Base-by-base conservation (phyloP, 2,329 filamentous ascomycete species). In the Pseudogymnoascus sp. region DNA sequence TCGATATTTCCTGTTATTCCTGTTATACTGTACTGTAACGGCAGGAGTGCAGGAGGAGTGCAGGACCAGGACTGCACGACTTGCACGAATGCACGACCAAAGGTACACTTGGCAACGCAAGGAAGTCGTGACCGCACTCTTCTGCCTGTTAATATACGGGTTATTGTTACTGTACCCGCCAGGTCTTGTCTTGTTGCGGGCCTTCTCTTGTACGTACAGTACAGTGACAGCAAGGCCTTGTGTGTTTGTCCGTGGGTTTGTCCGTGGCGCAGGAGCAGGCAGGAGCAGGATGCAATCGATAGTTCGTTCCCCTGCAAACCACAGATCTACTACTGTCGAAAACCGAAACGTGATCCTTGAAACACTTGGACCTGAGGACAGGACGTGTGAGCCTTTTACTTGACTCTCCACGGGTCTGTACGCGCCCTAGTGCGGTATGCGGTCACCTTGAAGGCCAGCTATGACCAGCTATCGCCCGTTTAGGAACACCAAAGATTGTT, bases 391-490 rank as follows among this genome's bases (percentile, higher is more conserved):
- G 50, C 50, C 50, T 29, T 47, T 33, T 56, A 33, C 50, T 56
- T 56, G 50, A 56, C 50, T 33, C 29, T 56, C 26, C 50, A 33
- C 50, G 50, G 50, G 50, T 56, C 50, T 56, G 10, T 16, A 56
- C 50, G 29, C 50, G 10, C 50, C 29, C 50, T 33, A 56, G 50
- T 56, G 50, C 50, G 50, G 16, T 26, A 26, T 56, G 50, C 50
- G 50, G 10, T 29, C 50, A 56, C 50, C 50, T 56, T 56, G 50
- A 56, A 13, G 50, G 50, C 26, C 50, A 33, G 47, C 47, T 56
- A 56, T 56, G 50, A 56, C 50, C 10, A 56, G 50, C 50, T 56
- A 56, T 56, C 31, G 50, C 50, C 50, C n/a, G 47, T 56, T 56
- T 26, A 26, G 47, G 26, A 29, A 50, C 47, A 31, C 3, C 26